Evolutionary conservation across 2,329 filamentous ascomycete species (phyloP), one percentile per base, ranked within the genome.

Genomic region (Colletotrichum cuscutae): DNA sequence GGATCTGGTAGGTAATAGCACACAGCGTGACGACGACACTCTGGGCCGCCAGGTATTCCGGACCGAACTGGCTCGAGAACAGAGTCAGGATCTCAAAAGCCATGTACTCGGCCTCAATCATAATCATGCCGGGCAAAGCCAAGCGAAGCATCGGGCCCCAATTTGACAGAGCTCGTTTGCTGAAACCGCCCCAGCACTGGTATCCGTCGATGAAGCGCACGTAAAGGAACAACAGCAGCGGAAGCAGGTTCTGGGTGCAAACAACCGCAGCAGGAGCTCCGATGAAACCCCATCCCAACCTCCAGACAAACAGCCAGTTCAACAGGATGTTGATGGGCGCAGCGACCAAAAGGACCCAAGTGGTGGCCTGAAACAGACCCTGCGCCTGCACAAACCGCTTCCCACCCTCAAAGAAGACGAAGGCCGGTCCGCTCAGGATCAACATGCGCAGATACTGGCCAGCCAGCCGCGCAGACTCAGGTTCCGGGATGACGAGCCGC

Each of bases 71-170:
- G 64, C 92, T 94, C 0, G 94, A 90, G 9, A 92, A 91, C n/a
- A 98, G 87, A 0, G 95, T 98, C 74, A 98, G 86, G 61, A 98
- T 91, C 81, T 98, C 96, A 81, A 98, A 98, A 7, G 95, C 95
- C 12, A 98, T 88, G 84, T 94, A 97, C 81, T 98, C 96, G 5
- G 96, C 95, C 81, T 97, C 92, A 2, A 98, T 93, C 95, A 98
- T 98, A 76, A 98, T 86, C 80, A 98, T 91, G 1, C 96, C 96
- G 0, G 96, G 95, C 13, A 98, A 85, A 0, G 96, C 95, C 49
- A 98, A 91, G 60, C 91, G 90, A 77, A 98, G 90, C 96, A 97
- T 97, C 9, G 81, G 78, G 92, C 96, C 71, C 94, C 94, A 97
- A 79, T 96, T 96, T 62, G 86, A 84, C 63, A 95, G 86, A 8